A percentile compares a stretch with the other conserved stretches of the same genome.
Evolutionary conservation across 2,329 filamentous ascomycete genomes (phyloP).

Genomic region (Parasarocladium wereldwijsianum): DNA sequence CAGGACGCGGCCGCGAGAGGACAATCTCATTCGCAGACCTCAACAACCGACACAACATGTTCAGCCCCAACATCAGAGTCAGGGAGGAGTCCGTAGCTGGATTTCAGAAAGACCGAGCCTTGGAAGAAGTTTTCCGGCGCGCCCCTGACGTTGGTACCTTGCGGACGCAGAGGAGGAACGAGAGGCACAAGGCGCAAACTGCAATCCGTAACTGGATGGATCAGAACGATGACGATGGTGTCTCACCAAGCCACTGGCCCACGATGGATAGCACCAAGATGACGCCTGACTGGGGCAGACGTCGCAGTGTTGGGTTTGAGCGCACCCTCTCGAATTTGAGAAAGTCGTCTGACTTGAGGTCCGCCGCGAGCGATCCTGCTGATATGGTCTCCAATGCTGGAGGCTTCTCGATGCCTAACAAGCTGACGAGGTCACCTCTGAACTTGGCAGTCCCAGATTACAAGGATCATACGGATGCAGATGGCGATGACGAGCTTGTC

Average conservation of each 20-base stretch:
- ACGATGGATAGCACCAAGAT: constrained; percentile 30
- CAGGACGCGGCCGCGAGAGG: constrained; percentile 32
- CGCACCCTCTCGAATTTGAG: constrained; percentile 27
- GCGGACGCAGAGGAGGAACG: constrained; percentile 43
- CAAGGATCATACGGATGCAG: constrained; percentile 60
- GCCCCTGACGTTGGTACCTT: constrained; percentile 51
- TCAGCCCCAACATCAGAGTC: constrained; percentile 57
- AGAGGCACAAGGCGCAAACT: constrained; percentile 60
- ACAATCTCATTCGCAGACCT: constrained; percentile 44
- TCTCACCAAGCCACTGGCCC: constrained; percentile 31
- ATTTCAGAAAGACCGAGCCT: constrained; percentile 74
- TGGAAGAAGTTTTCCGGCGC: constrained; percentile 80
- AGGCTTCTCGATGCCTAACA: constrained; percentile 13
- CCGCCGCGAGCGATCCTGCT: constrained; percentile 48
- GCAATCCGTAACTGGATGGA: constrained; percentile 90
- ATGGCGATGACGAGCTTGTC: constrained; percentile 80
- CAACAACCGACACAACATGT: constrained; percentile 43
- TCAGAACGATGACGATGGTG: constrained; percentile 38
- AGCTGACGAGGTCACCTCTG: constrained; percentile 10
- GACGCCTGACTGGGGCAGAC: constrained; percentile 31
- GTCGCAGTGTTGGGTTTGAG: constrained; percentile 38
- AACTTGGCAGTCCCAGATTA: constrained; percentile 19
- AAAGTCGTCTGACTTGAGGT: constrained; percentile 40
- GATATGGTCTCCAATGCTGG: constrained; percentile 43
- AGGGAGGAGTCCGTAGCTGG: constrained; percentile 80